Conservation (phyloP, 2,329 filamentous ascomycete genomes). For the Plectosphaerella plurivora region DNA sequence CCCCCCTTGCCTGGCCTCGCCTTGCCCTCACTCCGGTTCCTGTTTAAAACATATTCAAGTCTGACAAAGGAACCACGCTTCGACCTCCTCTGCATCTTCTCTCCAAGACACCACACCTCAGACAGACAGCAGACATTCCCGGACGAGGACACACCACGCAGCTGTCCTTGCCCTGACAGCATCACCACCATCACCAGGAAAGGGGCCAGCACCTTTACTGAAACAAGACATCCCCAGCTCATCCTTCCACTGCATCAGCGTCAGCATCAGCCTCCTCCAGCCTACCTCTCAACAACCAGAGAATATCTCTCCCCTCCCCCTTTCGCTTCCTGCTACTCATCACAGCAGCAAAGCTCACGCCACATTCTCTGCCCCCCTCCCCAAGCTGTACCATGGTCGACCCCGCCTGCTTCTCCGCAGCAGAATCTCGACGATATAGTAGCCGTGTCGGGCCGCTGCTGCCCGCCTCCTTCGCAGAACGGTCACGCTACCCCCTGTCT, state of each 20-base stretch:
- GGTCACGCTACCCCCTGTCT: slow-evolving; percentile 27
- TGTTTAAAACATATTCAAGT: too few species aligned
- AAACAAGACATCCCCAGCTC: slow-evolving; percentile 2
- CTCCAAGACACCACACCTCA: too few species aligned
- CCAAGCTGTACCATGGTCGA: slow-evolving; percentile 31
- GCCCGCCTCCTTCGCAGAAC: slow-evolving; percentile 23
- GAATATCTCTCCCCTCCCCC: neutral
- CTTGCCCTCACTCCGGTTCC: too few species aligned
- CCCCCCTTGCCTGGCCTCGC: too few species aligned
- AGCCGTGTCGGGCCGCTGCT: slow-evolving; percentile 31
- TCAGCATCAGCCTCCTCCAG: neutral
- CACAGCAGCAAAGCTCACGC: neutral
- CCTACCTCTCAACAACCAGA: neutral
- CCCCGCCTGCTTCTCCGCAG: slow-evolving; percentile 30
- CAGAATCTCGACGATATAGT: slow-evolving; percentile 34
- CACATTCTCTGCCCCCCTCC: neutral
- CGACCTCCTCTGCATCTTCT: too few species aligned
- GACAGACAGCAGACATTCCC: too few species aligned
- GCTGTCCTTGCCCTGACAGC: too few species aligned
- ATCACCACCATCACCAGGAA: neutral
- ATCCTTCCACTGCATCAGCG: neutral
- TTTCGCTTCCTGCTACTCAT: slow-evolving; percentile 11
- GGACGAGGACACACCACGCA: too few species aligned
- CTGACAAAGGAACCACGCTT: too few species aligned
- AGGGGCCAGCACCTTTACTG: neutral